Evolutionary conservation across 441 rosid genomes (phyloP).

Genomic region (Pelargonium citronellum): DNA sequence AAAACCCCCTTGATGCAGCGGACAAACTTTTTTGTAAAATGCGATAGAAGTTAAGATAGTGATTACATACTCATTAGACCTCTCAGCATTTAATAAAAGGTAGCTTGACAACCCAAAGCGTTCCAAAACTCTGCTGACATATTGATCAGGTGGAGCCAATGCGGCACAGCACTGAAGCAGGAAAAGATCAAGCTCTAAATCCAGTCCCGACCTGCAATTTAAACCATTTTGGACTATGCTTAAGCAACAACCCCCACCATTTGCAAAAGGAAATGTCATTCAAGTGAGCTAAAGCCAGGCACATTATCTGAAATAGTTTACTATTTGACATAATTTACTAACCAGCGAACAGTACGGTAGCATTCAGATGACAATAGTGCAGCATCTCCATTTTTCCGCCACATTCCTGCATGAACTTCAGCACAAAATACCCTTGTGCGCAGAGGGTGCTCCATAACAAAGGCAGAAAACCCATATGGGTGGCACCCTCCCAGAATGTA

Average conservation of each 20-base stretch:
- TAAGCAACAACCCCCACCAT: constrained; percentile 13
- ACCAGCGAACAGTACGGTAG: constrained; percentile 85
- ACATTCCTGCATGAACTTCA: constrained; percentile 90
- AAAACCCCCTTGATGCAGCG: not conserved
- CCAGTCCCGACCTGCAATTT: constrained; percentile 81
- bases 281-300: constrained; percentile 2
- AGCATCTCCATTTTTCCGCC: constrained; percentile 91
- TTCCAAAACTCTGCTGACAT: constrained; percentile 57
- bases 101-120: constrained; percentile 79
- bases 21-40: not conserved
- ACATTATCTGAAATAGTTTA: constrained; percentile 4
- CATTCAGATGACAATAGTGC: constrained; percentile 68
- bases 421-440: constrained; percentile 92
- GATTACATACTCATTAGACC: constrained; percentile 59
- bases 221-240: constrained; percentile 24
- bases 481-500: constrained; percentile 53
- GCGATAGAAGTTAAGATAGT: constrained; percentile 12
- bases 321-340: constrained; percentile 25
- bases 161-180: constrained; percentile 98
- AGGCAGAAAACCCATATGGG: constrained; percentile 78
- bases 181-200: constrained; percentile 94
- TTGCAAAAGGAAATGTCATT: not conserved
- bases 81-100: constrained; percentile 46
- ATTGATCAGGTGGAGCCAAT: constrained; percentile 84
- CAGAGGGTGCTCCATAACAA: constrained; percentile 86